These are phyloP conservation scores for Scleroderma bovista DNA, from an alignment of 768 basidiomycete species.

Conservation along the genomic window DNA sequence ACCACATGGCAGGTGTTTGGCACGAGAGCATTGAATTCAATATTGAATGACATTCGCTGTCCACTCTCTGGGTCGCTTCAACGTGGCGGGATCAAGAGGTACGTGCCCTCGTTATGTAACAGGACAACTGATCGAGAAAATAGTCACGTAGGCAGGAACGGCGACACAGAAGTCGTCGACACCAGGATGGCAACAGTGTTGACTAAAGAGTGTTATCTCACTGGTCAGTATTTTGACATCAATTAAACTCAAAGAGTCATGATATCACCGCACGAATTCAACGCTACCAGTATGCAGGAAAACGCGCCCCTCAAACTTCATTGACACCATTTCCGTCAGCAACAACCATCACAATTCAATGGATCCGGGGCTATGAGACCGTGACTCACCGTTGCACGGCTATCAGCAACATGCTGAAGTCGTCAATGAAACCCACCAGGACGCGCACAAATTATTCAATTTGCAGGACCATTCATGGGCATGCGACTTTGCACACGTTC, in stretches of 20 bases:
- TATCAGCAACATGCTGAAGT: constrained; percentile 84
- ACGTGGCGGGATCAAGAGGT: no score
- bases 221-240: not conserved
- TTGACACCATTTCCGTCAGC: not conserved
- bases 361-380: not conserved
- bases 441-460: constrained; percentile 34
- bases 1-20: not conserved
- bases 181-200: constrained; percentile 89
- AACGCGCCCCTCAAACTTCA: constrained; percentile 75
- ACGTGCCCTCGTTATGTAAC: no score
- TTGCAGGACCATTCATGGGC: constrained; percentile 92
- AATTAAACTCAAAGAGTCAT: constrained; percentile 59
- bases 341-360: not conserved
- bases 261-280: constrained; percentile 85
- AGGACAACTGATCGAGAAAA: no score
- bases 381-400: constrained; percentile 71
- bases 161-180: constrained; percentile 77
- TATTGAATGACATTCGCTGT: no score
- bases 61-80: no score
- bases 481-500: constrained; percentile 95
- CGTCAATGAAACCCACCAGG: constrained; percentile 43
- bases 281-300: constrained; percentile 94
- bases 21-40: not conserved
- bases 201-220: constrained; percentile 52
- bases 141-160: constrained; percentile 21